phyloP scores from a whole-genome alignment of 768 basidiomycete species.

The Kwoniella europaea region DNA sequence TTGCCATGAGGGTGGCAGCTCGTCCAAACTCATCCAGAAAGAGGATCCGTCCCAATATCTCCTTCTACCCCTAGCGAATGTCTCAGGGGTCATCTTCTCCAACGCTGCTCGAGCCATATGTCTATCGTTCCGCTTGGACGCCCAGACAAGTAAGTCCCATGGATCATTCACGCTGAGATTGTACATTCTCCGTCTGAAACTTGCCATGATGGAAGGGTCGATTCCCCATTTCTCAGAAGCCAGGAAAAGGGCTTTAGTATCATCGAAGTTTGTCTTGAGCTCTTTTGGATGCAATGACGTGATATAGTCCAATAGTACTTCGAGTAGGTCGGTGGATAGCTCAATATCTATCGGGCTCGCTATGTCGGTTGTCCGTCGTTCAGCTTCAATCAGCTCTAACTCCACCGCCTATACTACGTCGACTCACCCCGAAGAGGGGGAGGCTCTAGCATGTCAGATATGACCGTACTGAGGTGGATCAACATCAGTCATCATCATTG shows the following conservation, averaged over 20 bases:
- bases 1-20: not conserved
- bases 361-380: not conserved
- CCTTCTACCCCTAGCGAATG: not conserved
- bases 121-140: not conserved
- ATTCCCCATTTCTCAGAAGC: constrained; percentile 1
- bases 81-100: not conserved
- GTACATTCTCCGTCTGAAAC: not conserved
- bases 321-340: not conserved
- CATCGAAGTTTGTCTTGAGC: not conserved
- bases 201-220: not conserved
- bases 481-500: not conserved
- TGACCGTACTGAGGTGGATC: not conserved
- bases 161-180: not conserved
- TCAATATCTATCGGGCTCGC: not conserved
- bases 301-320: not conserved
- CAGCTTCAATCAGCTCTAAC: not conserved
- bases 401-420: not conserved
- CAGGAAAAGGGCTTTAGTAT: not conserved
- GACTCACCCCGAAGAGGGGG: not conserved
- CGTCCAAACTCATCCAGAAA: not conserved
- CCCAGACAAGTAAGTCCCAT: constrained; percentile 3
- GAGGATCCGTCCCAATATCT: not conserved
- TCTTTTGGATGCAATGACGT: not conserved
- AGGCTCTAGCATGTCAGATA: constrained; percentile 1
- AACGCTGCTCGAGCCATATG: not conserved